Evolutionary conservation across 148 eudicot genomes (phyloP).

Genomic region (Arctostaphylos glauca): DNA sequence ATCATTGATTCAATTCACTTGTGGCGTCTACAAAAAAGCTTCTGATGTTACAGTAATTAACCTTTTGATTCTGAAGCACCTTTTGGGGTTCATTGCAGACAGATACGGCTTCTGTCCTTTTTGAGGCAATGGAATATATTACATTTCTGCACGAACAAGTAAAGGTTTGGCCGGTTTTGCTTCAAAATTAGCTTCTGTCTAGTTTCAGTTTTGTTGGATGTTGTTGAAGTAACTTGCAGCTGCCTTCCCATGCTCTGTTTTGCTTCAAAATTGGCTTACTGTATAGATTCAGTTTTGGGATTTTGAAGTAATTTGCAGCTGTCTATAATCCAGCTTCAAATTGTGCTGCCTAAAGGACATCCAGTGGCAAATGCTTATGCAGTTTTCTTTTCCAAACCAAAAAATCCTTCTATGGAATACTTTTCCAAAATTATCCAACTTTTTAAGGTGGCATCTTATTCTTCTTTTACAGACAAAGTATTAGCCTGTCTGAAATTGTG

Average conservation of each 20-base stretch:
- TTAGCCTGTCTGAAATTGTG: neutral
- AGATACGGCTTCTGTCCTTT: slow-evolving; percentile 91
- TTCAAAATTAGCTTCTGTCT: neutral
- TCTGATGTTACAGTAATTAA: neutral
- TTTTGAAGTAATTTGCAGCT: neutral
- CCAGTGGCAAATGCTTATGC: neutral
- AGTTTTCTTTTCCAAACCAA: neutral
- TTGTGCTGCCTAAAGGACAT: neutral
- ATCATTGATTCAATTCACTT: neutral
- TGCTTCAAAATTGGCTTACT: neutral
- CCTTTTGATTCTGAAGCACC: slow-evolving; percentile 16
- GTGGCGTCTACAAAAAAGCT: neutral
- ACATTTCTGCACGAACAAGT: slow-evolving; percentile 87
- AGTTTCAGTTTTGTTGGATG: neutral
- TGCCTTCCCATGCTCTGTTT: neutral
- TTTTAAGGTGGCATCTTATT: too few relatives aligned
- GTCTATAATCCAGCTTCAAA: neutral
- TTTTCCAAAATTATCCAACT: neutral
- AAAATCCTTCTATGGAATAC: neutral
- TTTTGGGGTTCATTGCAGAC: slow-evolving; percentile 60
- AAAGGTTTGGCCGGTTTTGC: slow-evolving; percentile 43
- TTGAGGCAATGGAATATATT: slow-evolving; percentile 81
- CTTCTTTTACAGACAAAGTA: too few relatives aligned
- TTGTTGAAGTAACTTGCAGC: neutral
- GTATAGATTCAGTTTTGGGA: neutral